A percentile compares a stretch with the other conserved stretches of the same genome.
Conservation (phyloP, 257 asterid genomes). For the Solanum clarkiae region DNA sequence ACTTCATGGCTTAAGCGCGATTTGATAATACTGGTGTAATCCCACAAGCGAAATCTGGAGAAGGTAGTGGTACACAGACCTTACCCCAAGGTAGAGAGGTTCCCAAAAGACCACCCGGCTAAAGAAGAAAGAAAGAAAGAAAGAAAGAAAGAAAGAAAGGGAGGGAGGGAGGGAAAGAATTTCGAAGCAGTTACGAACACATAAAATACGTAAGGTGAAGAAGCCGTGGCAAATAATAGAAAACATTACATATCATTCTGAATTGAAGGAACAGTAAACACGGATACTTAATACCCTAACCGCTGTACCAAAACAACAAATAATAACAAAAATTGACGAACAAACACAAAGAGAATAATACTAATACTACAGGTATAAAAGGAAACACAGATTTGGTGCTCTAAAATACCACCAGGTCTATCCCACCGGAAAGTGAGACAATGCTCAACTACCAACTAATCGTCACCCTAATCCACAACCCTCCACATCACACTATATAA, state of each 20-base stretch:
- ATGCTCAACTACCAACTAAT: neutral
- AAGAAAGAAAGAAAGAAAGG: neutral
- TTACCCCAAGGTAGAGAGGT: neutral
- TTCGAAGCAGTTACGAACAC: neutral
- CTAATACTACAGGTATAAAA: neutral
- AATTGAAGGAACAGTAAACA: neutral
- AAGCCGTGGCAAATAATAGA: neutral
- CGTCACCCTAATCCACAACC: neutral
- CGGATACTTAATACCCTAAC: neutral
- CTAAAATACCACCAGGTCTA: neutral
- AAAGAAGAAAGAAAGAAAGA: neutral
- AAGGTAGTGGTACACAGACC: neutral
- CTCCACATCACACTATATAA: neutral
- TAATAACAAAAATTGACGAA: neutral
- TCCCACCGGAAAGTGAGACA: neutral
- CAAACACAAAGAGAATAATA: neutral
- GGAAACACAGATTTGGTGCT: neutral
- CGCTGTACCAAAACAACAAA: neutral
- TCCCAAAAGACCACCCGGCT: neutral
- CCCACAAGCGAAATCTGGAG: neutral
- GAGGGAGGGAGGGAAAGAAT: no score
- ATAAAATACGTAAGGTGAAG: neutral
- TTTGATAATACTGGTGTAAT: neutral
- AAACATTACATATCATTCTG: neutral
- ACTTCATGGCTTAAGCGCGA: neutral